Evolutionary conservation across 2,329 filamentous ascomycete genomes (phyloP), one percentile per base, ranked within the genome.

Genomic region (Camillea tinctor): DNA sequence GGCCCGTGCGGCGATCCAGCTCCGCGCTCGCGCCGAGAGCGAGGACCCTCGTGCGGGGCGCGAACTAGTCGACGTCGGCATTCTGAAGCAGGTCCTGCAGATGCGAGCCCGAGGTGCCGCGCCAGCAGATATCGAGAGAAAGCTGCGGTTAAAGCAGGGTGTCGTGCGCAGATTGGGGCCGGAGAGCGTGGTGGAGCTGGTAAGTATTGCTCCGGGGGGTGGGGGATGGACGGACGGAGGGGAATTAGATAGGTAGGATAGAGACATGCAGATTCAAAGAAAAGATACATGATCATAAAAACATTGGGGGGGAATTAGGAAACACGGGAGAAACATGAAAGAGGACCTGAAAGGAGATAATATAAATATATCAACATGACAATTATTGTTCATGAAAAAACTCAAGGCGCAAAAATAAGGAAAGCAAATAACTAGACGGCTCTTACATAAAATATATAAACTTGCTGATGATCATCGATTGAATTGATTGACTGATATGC

Each of bases 31-130:
- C 1, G 69, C 72, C 24, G 81, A 85, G 66, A 74, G 79, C 26
- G 76, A 80, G 61, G 71, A 72, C 15, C 70, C 76, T 44, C 76
- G 76, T n/a, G 69, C 66, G 23, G 80, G 76, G 1, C 71, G 77
- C 55, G 77, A 81, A 62, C 80, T 84, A 54, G 69, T 84, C 9
- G 76, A 83, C 54, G 78, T 81, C 44, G 73, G 74, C 8, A 81
- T 78, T 19, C 67, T 85, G 17, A 73, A 78, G 49, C 78, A 83
- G 58, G 76, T 79, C 7, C 70, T 85, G 19, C 67, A 76, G 17
- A 65, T 85, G 66, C 76, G 78, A 21, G 74, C 75, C 15, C 69
- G 70, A 13, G 82, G 82, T 0, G 55, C 74, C 3, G 60, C 72
- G 0, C 63, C 73, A 0, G 64, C 60, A 1, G 77, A 78, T 1